Conservation (phyloP, 495 filamentous ascomycete genomes). For the Annulohypoxylon maeteangense region DNA sequence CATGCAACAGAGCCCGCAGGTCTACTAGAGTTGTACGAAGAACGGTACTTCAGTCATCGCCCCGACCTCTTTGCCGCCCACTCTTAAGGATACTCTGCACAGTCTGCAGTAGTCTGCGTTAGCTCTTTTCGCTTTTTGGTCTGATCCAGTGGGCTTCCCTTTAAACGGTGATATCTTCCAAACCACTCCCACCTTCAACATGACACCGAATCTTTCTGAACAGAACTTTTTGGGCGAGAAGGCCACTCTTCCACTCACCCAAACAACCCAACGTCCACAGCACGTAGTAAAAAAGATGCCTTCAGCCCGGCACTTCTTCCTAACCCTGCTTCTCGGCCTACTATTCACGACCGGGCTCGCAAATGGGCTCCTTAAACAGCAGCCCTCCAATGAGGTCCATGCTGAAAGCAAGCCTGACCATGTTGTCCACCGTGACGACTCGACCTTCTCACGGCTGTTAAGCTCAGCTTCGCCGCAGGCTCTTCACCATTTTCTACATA, state of each 20-base stretch:
- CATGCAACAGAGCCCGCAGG: constrained; percentile 18
- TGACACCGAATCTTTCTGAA: constrained; percentile 19
- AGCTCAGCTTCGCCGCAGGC: constrained; percentile 51
- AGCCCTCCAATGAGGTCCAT: constrained; percentile 19
- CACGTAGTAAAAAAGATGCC: constrained; percentile 43
- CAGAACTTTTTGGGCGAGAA: constrained; percentile 24
- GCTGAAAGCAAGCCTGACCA: constrained; percentile 17
- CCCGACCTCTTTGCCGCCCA: constrained; percentile 30
- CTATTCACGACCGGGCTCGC: constrained; percentile 47
- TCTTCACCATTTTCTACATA: constrained; percentile 53
- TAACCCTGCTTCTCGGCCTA: constrained; percentile 45
- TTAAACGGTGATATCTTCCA: constrained; percentile 23
- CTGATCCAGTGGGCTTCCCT: constrained; percentile 22
- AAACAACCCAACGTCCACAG: constrained; percentile 16
- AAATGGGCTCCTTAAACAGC: constrained; percentile 43
- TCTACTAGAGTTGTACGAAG: constrained; percentile 19
- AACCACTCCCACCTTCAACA: constrained; percentile 21
- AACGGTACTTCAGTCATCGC: constrained; percentile 18
- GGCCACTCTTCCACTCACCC: constrained; percentile 2
- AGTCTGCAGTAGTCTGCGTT: constrained; percentile 42
- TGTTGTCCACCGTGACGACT: constrained; percentile 32
- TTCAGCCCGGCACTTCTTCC: constrained; percentile 41
- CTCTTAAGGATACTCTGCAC: constrained; percentile 34
- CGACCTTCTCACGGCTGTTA: constrained; percentile 49
- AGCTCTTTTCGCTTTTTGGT: constrained; percentile 31